Conservation (phyloP, 306 rosid species). For the apple (Malus domestica) region DNA sequence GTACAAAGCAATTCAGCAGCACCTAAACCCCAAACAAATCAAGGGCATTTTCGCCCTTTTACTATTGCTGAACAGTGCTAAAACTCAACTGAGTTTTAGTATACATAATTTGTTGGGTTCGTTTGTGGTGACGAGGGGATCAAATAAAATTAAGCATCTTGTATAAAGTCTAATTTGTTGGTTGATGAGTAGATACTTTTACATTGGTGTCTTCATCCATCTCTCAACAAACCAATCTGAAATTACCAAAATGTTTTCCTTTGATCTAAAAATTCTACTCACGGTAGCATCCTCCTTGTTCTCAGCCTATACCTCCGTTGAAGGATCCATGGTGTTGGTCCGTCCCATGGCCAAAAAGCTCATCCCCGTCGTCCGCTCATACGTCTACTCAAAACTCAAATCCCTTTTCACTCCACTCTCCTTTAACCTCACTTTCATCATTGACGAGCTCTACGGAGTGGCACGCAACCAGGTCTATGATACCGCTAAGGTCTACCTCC, state of each 20-base stretch:
- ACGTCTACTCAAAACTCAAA: conserved; percentile 7
- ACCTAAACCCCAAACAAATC: no score
- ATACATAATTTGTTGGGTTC: no score
- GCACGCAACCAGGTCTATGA: conserved; percentile 30
- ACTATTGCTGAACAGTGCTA: no score
- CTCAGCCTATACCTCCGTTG: conserved; percentile 30
- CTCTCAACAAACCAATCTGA: neutral
- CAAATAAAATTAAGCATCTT: no score
- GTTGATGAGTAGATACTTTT: no score
- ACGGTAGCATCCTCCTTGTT: conserved; percentile 24
- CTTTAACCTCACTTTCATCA: conserved; percentile 20
- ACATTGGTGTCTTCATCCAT: no score
- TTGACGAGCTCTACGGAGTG: conserved; percentile 19
- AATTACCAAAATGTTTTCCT: conserved; percentile 4
- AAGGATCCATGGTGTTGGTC: conserved; percentile 28
- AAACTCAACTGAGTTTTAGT: no score
- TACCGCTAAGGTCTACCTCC: conserved; percentile 28
- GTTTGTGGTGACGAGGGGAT: no score
- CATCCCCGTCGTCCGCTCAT: conserved; percentile 23
- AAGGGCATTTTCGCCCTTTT: no score
- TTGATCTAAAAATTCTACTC: conserved; percentile 1
- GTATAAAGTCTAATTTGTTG: no score
- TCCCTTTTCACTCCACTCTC: conserved; percentile 21
- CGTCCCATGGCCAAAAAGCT: conserved; percentile 29
- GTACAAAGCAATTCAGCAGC: no score